These are phyloP conservation scores for Paracoccidioides brasiliensis DNA, from an alignment of 2,329 filamentous ascomycete species.

Conservation along the genomic window DNA sequence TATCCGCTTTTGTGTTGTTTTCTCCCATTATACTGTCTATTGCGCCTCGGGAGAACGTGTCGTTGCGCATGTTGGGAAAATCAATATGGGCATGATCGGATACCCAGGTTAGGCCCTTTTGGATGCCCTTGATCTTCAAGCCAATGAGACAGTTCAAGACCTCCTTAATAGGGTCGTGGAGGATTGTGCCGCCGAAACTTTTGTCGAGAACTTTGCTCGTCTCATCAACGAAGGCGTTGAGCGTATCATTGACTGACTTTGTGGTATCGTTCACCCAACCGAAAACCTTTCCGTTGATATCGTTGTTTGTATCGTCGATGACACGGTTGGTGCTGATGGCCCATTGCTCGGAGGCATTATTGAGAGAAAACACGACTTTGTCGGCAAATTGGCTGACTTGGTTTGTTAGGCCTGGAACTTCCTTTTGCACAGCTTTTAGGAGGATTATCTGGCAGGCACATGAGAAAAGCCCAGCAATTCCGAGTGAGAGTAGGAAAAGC, in stretches of 20 bases:
- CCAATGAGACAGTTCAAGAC: conserved; percentile 79
- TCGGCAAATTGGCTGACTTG: conserved; percentile 70
- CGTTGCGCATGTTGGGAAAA: conserved; percentile 63
- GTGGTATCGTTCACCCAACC: conserved; percentile 81
- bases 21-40: conserved; percentile 39
- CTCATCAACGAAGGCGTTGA: conserved; percentile 67
- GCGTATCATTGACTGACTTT: conserved; percentile 65
- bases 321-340: conserved; percentile 61
- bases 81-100: conserved; percentile 71
- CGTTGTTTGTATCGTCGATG: conserved; percentile 49
- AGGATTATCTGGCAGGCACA: conserved; percentile 73
- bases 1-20: conserved; percentile 42
- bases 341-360: conserved; percentile 64
- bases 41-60: conserved; percentile 75
- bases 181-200: conserved; percentile 70
- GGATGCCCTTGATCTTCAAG: conserved; percentile 70
- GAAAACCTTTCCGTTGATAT: conserved; percentile 75
- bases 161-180: conserved; percentile 63
- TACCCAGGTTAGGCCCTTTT: conserved; percentile 89
- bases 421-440: conserved; percentile 57
- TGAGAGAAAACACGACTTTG: conserved; percentile 59
- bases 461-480: conserved; percentile 65
- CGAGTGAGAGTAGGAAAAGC: conserved; percentile 74
- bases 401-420: conserved; percentile 60
- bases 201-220: conserved; percentile 61